Base-by-base conservation (phyloP, 768 basidiomycete species). In the Polyporus arcularius region DNA sequence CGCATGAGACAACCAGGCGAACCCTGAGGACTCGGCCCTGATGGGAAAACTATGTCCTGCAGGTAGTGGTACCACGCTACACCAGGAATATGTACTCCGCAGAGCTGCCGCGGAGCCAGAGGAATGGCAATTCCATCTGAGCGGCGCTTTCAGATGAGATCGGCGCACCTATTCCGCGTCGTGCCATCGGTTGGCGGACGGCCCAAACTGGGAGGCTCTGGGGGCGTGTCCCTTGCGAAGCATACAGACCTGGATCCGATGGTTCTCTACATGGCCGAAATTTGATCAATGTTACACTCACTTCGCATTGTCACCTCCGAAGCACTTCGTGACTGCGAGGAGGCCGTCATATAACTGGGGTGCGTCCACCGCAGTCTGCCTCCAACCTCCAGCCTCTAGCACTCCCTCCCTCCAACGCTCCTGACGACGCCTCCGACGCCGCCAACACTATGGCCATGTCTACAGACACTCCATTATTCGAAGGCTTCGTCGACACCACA, bases 401-500 rank as follows among this genome's bases (percentile, higher is more conserved):
- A 35, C 31, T 2, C 28, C 48, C 35, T 30, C 55, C 30, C 46
- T 26, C 30, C 52, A 47, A 21, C 21, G 18, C 31, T 16, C 50
- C 51, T 32, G 8, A 32, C 55, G 32, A 30, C 18, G 8, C 2
- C 48, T 46, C 46, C 21, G 14, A 40, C 54, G 30, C 48, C 40
- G 30, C 46, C 10, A 21, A 41, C 42, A 55, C 30, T 15, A 64
- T 61, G 63, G 52, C 66, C 55, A 63, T 58, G 38, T 41, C 70
- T 21, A 18, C 66, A 45, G 65, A 68, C 67, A 63, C 75, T 71
- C 80, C 83, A 56, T 87, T 89, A 49, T 91, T 91, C 79, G 79
- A 81, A 60, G 91, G 92, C 43, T 91, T 85, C 74, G 87, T 93
- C 53, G 89, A 92, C 69, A 88, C 89, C 46, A 92, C 90, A 15